Evolutionary conservation across 768 basidiomycete species (phyloP), one percentile per base, ranked within the genome.

Genomic region (Boletales sp.): DNA sequence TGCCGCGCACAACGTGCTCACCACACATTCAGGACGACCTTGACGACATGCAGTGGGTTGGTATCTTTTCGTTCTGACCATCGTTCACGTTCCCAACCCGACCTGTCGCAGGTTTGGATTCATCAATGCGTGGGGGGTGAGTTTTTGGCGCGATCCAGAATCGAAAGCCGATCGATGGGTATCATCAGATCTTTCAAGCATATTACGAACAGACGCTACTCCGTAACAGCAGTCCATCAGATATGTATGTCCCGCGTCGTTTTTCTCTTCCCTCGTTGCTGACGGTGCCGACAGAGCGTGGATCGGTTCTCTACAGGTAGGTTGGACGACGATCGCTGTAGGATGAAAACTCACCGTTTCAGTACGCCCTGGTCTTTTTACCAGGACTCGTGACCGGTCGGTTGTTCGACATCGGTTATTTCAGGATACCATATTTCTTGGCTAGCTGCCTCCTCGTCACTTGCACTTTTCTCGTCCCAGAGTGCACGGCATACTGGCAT

Each of bases 401-500:
- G 12, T 61, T 90, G 18, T 88, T 90, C 66, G 89, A 91, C 63
- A 62, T 87, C 39, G 88, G 89, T 46, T 79, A 82, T 56, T 81
- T 84, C 63, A 79, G 72, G 35, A 59, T 74, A 4, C 75, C 83
- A 7, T 72, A 79, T 31, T 56, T 77, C 8, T 37, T 68, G 2
- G 76, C 78, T 2, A 82, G 81, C 44, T 69, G 67, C 14, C 44
- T 81, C 14, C 63, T 87, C 5, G 67, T 90, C 2, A 54, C 65
- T 0, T 74, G 79, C 33, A 84, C 82, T 0, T 81, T 90, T 59
- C 71, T 90, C 18, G 69, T 77, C 9, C 84, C 85, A 1, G 72
- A 90, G 68, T 90, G 89, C 60, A 84, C 70, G 9, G 53, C 74
- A 50, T 90, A 83, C 58, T 90, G 88, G 89, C 86, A 90, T 5